Evolutionary conservation across 1,284 basidiomycete species (phyloP).

Genomic region (Hymenochaete sp.): DNA sequence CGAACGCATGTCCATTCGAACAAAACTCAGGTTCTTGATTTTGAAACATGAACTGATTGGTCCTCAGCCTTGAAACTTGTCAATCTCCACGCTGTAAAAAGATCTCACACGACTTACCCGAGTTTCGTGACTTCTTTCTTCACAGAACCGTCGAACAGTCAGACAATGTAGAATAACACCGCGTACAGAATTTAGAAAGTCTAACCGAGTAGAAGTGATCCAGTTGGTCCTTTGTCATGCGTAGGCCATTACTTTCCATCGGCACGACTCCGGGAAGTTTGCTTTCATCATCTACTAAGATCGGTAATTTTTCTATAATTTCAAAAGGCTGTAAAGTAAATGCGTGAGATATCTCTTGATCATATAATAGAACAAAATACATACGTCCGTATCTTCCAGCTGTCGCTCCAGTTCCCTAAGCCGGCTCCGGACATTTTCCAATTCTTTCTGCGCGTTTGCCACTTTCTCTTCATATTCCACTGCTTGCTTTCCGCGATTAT

Average conservation of each 20-base stretch:
- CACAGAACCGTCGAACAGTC: background rate
- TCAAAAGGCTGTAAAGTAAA: too few relatives aligned
- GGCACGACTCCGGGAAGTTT: too few relatives aligned
- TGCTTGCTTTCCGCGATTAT: background rate
- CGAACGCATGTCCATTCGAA: background rate
- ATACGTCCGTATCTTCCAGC: slow-evolving; percentile 2
- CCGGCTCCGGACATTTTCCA: background rate
- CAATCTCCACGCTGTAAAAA: background rate
- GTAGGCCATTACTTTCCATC: background rate
- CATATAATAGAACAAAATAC: too few relatives aligned
- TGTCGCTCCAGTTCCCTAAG: background rate
- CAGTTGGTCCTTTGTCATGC: background rate
- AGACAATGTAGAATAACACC: background rate
- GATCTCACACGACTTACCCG: background rate
- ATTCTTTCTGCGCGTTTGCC: background rate
- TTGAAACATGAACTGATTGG: background rate
- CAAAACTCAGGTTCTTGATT: background rate
- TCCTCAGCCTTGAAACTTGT: background rate
- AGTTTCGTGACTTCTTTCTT: background rate
- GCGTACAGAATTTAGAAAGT: background rate
- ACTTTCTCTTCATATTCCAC: background rate
- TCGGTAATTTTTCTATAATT: background rate
- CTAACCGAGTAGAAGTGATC: background rate
- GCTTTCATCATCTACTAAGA: too few relatives aligned
- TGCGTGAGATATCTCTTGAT: too few relatives aligned